These are phyloP conservation scores for Malassezia equina DNA, from an alignment of 1,284 basidiomycete genomes.

Conservation along the genomic window DNA sequence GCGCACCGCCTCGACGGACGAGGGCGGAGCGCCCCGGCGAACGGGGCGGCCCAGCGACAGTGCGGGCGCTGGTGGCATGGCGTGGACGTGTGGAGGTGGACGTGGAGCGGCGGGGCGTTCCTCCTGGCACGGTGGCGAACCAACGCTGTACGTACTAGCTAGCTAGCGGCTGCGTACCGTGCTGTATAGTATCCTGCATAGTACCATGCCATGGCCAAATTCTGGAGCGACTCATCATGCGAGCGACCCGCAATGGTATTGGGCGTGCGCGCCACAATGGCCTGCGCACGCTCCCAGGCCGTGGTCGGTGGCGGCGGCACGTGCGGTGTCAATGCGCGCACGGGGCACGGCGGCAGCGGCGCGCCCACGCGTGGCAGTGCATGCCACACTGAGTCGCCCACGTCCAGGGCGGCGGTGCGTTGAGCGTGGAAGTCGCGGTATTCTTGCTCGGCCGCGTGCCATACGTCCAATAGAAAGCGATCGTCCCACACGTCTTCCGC, in stretches of 20 bases:
- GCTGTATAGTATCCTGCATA: conserved; percentile 21
- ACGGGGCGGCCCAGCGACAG: conserved; percentile 9
- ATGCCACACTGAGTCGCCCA: conserved; percentile 1
- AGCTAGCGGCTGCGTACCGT: conserved; percentile 1
- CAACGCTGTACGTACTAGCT: not conserved
- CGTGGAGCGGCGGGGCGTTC: too few species aligned
- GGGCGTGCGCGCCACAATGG: conserved; percentile 7
- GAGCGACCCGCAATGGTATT: not conserved
- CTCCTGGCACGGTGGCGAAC: not conserved
- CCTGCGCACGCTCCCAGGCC: conserved; percentile 6
- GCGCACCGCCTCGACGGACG: conserved; percentile 14
- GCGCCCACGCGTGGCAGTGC: not conserved
- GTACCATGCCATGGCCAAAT: conserved; percentile 19
- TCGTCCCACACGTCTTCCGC: conserved; percentile 23
- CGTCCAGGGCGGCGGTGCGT: conserved; percentile 3
- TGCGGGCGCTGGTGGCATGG: not conserved
- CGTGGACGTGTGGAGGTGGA: not conserved
- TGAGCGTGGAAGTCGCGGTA: conserved; percentile 16
- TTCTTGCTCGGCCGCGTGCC: conserved; percentile 19
- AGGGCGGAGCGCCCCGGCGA: not conserved
- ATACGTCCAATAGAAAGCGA: conserved; percentile 15
- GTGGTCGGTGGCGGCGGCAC: not conserved
- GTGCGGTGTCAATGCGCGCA: not conserved
- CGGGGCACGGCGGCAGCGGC: not conserved
- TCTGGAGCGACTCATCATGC: conserved; percentile 3